Evolutionary conservation across 495 filamentous ascomycete genomes (phyloP).

Genomic region (Aspergillus heteromorphus): DNA sequence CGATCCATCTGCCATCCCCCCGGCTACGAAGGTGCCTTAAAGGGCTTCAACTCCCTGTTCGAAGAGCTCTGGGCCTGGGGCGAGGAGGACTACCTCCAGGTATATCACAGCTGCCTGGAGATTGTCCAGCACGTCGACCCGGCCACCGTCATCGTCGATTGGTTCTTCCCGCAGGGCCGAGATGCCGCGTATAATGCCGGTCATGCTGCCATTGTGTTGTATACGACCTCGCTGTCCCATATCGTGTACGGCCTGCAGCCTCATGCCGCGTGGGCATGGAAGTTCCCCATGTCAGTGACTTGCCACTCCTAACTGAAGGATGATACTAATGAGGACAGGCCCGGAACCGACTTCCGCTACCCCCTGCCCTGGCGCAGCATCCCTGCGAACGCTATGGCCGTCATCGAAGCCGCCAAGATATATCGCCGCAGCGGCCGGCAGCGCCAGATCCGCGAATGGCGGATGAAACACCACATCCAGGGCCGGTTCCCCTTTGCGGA

Average conservation of each 20-base stretch:
- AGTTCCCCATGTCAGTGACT: slow-evolving; percentile 32
- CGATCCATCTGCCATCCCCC: slow-evolving; percentile 22
- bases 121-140: slow-evolving; percentile 34
- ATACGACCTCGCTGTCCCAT: slow-evolving; percentile 27
- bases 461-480: slow-evolving; percentile 9
- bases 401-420: slow-evolving; percentile 14
- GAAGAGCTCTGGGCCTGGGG: slow-evolving; percentile 32
- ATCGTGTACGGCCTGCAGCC: slow-evolving; percentile 31
- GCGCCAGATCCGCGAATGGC: slow-evolving; percentile 8
- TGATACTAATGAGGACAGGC: slow-evolving; percentile 11
- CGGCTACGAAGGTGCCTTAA: slow-evolving; percentile 23
- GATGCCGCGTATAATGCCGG: slow-evolving; percentile 34
- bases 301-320: neutral
- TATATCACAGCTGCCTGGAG: slow-evolving; percentile 33
- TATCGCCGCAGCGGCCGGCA: slow-evolving; percentile 15
- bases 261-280: slow-evolving; percentile 25
- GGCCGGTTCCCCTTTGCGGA: slow-evolving; percentile 15
- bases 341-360: slow-evolving; percentile 36
- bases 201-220: slow-evolving; percentile 23
- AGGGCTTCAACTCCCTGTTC: slow-evolving; percentile 25
- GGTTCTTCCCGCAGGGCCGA: slow-evolving; percentile 38
- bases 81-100: slow-evolving; percentile 36
- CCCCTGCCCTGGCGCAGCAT: slow-evolving; percentile 35
- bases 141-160: slow-evolving; percentile 39
- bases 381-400: slow-evolving; percentile 25